Base-by-base conservation (phyloP, 2,329 filamentous ascomycete genomes). In the Aspergillus spinulosporus region DNA sequence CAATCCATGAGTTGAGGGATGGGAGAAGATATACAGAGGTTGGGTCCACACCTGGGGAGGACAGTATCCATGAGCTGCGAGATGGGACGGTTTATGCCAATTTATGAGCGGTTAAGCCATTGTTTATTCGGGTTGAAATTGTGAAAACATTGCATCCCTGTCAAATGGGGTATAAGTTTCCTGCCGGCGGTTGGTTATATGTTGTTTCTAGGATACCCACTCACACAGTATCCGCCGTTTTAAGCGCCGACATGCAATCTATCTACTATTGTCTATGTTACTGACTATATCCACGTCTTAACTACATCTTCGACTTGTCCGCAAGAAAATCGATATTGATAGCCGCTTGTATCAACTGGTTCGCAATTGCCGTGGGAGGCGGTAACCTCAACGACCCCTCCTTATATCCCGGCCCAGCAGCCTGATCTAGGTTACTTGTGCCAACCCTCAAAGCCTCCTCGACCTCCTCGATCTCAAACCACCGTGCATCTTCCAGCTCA, bases 401-500 rank as follows among this genome's bases (percentile, higher is more conserved):
- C 69, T 86, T 88, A 68, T 92, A 92, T 8, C 82, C 87, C 40
- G 82, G 76, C 0, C 84, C 83, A 1, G 87, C 77, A 1, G 78
- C 71, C 42, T 88, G 87, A 11, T 85, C 88, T 57, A 96, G 68
- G 2, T 82, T 82, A 71, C 85, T 88, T 0, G 85, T 85, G 0
- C 89, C 88, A 6, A 83, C 77, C 55, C 76, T 75, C 69, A 97
- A 74, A 1, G 91, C 93, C 67, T 88, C 84, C 66, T 85, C 80
- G 2, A 96, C 85, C 74, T 96, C 92, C 1, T 91, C 90, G 34
- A 95, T 77, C 0, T 83, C 76, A 66, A 93, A 93, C 94, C 94
- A 99, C 72, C 85, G 88, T 2, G 94, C 94, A 73, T 89, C 84
- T 69, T 96, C 90, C 60, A 99, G 74, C 78, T 99, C 94, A 0